Percentiles rank a stretch among this genome's conserved stretches.
Conservation (phyloP, 495 filamentous ascomycete genomes). For the Hypoxylon fuscum region DNA sequence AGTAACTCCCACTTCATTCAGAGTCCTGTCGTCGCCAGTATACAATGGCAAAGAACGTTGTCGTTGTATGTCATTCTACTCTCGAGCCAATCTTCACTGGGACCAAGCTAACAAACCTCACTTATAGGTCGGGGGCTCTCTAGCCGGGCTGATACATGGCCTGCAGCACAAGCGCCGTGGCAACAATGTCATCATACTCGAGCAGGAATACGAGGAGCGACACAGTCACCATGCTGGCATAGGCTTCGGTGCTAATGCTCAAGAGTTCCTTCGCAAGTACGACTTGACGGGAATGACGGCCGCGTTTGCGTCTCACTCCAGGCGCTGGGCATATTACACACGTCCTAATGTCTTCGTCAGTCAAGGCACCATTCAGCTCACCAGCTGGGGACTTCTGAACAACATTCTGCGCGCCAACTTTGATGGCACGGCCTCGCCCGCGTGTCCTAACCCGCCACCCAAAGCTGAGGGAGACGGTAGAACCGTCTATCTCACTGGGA, state of each 20-base stretch:
- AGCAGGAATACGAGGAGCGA: slow-evolving; percentile 51
- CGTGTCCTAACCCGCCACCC: slow-evolving; percentile 33
- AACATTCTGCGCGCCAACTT: slow-evolving; percentile 59
- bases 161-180: slow-evolving; percentile 53
- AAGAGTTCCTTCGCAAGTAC: slow-evolving; percentile 29
- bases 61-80: too few relatives aligned
- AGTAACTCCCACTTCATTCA: too few relatives aligned
- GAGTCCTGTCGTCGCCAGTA: too few relatives aligned
- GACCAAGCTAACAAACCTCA: too few relatives aligned
- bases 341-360: neutral
- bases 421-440: slow-evolving; percentile 51
- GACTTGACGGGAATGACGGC: slow-evolving; percentile 23
- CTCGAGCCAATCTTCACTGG: too few relatives aligned
- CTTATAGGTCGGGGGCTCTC: too few relatives aligned
- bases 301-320: neutral
- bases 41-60: too few relatives aligned
- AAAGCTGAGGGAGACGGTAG: slow-evolving; percentile 42
- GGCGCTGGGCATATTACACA: neutral
- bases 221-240: slow-evolving; percentile 62
- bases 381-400: slow-evolving; percentile 61
- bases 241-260: slow-evolving; percentile 38
- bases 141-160: slow-evolving; percentile 17
- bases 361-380: slow-evolving; percentile 42
- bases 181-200: slow-evolving; percentile 56
- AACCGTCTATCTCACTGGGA: slow-evolving; percentile 51